Base-by-base conservation (phyloP, 75 land plant genomes). In the Picea sitchensis region DNA sequence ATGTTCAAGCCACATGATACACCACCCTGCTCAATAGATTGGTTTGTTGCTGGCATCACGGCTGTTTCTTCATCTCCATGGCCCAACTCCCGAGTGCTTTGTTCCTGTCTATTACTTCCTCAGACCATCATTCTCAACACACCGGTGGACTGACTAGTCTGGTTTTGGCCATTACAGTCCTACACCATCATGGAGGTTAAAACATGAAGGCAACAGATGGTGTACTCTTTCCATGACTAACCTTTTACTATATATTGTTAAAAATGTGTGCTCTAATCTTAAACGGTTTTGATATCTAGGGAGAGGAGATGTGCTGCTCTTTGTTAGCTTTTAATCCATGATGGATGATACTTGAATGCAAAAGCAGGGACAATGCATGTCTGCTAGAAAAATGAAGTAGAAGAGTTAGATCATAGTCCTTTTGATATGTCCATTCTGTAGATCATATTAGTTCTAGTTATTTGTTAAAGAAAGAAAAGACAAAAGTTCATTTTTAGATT, bases 261-360 rank as follows among this genome's bases (percentile, higher is more conserved):
- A 67, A 67, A 18, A 15, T 1, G 18, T 34, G 1, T 36, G 3
- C 0, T 67, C 36, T 67, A 67, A 38, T 34, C 12, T 36, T 67
- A 4, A 0, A 67, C 3, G 44, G 34, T 15, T 36, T 67, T 17
- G 20, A 2, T 34, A 36, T 36, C 44, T 34, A 12, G 32, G 41
- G 17, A 67, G 20, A 7, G 34, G 67, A 23, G 32, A 64, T 9
- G 32, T 30, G 54, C 9, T 47, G 54, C 67, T 64, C 3, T 8
- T 26, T 64, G 23, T 64, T 26, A 64, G 13, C 61, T 38, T 72
- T 59, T 81, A 59, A 63, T 60, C 65, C 80, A 32, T 79, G 32
- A 36, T 80, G 77, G 75, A 21, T 41, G 14, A 2, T 73, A 12
- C 20, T 41, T 41, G 3, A 0, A 8, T 21, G 3, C 15, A 44